Conservation (phyloP, 225 moss, liverwort and hornwort genomes). For the Rhytidiadelphus loreus region DNA sequence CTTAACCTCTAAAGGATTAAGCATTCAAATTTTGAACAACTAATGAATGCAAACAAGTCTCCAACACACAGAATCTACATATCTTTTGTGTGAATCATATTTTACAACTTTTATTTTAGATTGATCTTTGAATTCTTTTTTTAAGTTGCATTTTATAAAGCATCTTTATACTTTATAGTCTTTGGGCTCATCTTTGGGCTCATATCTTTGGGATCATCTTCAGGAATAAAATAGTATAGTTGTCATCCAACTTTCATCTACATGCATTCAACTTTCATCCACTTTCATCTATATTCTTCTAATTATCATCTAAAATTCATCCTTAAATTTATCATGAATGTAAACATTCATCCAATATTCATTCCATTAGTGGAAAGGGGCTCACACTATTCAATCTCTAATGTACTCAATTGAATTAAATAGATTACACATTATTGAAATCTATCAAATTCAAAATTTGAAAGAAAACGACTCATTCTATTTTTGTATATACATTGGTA, state of each 20-base stretch:
- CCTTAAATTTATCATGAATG: neutral
- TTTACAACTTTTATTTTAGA: neutral
- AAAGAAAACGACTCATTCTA: neutral
- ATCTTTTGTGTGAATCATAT: neutral
- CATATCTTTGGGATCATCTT: rapidly evolving
- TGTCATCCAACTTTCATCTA: neutral
- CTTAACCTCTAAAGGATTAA: neutral
- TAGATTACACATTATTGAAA: neutral
- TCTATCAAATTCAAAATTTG: neutral
- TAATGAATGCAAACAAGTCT: rapidly evolving
- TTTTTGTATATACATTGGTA: neutral
- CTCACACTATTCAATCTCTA: neutral
- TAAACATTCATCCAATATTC: neutral
- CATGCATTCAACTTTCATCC: neutral
- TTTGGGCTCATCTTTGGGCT: rapidly evolving
- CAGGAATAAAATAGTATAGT: rapidly evolving
- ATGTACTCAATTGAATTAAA: too few relatives aligned
- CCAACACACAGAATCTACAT: rapidly evolving
- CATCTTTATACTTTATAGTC: neutral
- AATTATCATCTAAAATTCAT: neutral
- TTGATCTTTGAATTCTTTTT: neutral
- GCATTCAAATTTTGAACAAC: neutral
- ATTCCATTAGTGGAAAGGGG: neutral
- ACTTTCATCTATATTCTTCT: neutral
- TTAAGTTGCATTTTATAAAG: rapidly evolving